Percentiles rank a stretch among this genome's conserved stretches.
phyloP scores from a whole-genome alignment of 768 basidiomycete species.

The Inosperma sp. region DNA sequence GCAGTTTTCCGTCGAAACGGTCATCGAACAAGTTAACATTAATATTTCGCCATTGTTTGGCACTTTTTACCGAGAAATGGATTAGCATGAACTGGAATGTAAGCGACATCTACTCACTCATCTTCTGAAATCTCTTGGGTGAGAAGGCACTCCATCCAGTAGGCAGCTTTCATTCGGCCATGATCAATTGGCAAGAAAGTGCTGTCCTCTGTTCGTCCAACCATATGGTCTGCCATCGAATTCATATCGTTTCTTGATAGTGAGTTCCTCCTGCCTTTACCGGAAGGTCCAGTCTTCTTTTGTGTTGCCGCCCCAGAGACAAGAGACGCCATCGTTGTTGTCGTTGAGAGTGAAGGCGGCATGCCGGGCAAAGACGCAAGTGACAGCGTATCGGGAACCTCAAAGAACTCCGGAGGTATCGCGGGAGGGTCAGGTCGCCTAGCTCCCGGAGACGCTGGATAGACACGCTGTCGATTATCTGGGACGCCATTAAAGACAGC shows the following conservation, averaged over 20 bases:
- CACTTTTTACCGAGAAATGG: constrained; percentile 27
- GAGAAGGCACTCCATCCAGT: constrained; percentile 65
- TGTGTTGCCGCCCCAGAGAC: constrained; percentile 31
- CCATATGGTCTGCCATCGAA: constrained; percentile 65
- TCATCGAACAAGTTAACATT: constrained; percentile 59
- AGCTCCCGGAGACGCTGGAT: constrained; percentile 35
- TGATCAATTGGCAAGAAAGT: constrained; percentile 44
- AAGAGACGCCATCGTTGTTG: constrained; percentile 49
- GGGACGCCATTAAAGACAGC: constrained; percentile 31
- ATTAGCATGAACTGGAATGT: constrained; percentile 1
- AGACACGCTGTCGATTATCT: constrained; percentile 25
- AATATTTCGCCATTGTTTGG: constrained; percentile 43
- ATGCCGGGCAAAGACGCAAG: constrained; percentile 49
- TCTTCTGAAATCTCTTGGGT: constrained; percentile 41
- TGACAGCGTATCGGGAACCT: constrained; percentile 39
- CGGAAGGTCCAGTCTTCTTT: constrained; percentile 25
- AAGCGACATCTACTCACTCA: constrained; percentile 42
- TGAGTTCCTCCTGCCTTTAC: constrained; percentile 41
- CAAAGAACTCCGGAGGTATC: constrained; percentile 33
- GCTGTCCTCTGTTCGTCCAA: constrained; percentile 44
- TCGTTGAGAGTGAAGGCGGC: constrained; percentile 48
- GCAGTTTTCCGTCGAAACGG: constrained; percentile 51
- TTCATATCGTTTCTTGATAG: constrained; percentile 52
- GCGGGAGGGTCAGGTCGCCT: constrained; percentile 30
- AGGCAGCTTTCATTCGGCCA: constrained; percentile 63